A percentile compares a stretch with the other conserved stretches of the same genome.
These are phyloP conservation scores for Thalassiosira livingstoniorum DNA, from an alignment of 352 stramenopile species.

Conservation along the genomic window DNA sequence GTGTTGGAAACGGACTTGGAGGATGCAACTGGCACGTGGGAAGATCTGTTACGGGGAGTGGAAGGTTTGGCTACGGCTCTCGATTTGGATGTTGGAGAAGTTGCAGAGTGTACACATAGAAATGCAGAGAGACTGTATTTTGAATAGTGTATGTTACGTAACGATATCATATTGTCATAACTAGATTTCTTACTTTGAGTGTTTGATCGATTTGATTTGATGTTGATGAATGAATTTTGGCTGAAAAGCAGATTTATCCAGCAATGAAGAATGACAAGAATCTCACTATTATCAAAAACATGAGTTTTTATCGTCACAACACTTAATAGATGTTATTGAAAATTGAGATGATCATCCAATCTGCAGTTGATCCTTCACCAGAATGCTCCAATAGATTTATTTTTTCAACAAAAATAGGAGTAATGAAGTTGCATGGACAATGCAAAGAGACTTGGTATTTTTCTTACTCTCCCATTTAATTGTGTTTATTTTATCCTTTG, in stretches of 20 bases:
- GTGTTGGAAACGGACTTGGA: slow-evolving; percentile 84
- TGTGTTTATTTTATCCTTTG: too few relatives aligned
- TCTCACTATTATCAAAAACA: too few relatives aligned
- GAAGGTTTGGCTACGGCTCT: slow-evolving; percentile 61
- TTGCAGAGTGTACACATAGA: slow-evolving; percentile 54
- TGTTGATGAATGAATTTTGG: too few relatives aligned
- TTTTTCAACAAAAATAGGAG: too few relatives aligned
- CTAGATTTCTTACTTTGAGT: too few relatives aligned
- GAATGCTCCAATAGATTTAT: too few relatives aligned
- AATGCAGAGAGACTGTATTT: slow-evolving; percentile 73
- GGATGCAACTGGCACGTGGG: slow-evolving; percentile 61
- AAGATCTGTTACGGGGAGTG: slow-evolving; percentile 61
- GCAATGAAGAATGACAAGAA: too few relatives aligned
- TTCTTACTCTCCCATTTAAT: too few relatives aligned
- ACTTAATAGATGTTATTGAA: background rate
- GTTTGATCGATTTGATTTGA: too few relatives aligned
- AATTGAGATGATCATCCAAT: background rate
- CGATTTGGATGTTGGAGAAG: slow-evolving; percentile 55
- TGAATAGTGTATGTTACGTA: background rate
- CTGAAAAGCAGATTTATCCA: too few relatives aligned
- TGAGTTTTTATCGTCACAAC: background rate
- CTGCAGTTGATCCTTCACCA: background rate
- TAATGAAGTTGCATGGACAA: too few relatives aligned
- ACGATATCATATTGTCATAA: background rate
- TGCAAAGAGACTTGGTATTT: too few relatives aligned